Base-by-base conservation (phyloP, 2,329 filamentous ascomycete species). In the Botryosphaeria dothidea region DNA sequence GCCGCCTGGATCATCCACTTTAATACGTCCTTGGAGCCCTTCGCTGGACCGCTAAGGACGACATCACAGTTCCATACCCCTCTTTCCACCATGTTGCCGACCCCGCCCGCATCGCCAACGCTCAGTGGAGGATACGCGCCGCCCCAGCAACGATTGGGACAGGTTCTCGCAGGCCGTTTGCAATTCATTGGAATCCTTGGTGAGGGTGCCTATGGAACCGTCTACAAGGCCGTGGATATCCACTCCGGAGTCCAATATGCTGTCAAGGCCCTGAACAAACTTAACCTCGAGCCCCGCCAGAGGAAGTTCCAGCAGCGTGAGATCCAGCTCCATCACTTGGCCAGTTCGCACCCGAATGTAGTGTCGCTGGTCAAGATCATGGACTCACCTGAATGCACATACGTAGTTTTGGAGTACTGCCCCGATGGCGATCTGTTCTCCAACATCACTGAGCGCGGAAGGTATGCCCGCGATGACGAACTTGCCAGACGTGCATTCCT, bases 391-490 rank as follows among this genome's bases (percentile, higher is more conserved):
- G 93, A 97, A 78, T 97, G 93, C 85, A 96, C 93, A 69, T 98
- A 92, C 80, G 94, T 98, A 72, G 91, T 99, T 69, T 86, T 99
- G 77, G 95, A 99, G 79, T 98, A 93, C 79, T 98, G 94, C 82
- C 92, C 93, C 6, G 95, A 98, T 78, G 95, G 95, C 74, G 95
- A 99, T 77, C 82, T 99, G 69, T 99, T 99, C 81, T 90, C 91
- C 78, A 97, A 96, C 82, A 99, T 99, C 80, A 98, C 95, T 67
- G 94, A 98, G 80, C 88, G 91, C 74, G 92, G 93, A 76, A 92
- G 92, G 77, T 99, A 96, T 78, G 89, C 97, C 72, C 92, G 92
- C 80, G 93, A 97, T 82, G 94, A 98, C 82, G 86, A 88, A 73
- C 86, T 97, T 76, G 91, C 91, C 84, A 92, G 90, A 82, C 87